Conservation (phyloP, 2,329 filamentous ascomycete genomes). For the Cucurbitaria berberidis region DNA sequence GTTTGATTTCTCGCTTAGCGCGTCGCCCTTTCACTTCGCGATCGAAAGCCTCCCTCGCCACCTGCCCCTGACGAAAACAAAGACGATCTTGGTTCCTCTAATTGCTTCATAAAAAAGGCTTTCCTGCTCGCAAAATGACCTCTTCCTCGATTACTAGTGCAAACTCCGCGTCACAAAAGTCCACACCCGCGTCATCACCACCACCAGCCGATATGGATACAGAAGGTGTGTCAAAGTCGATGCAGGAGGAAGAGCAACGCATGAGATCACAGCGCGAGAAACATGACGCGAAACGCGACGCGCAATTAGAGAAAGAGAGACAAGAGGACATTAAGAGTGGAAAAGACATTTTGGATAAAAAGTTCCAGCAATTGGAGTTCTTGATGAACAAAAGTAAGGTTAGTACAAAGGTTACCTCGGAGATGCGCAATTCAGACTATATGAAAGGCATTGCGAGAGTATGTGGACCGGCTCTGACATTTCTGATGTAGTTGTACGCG, state of each 20-base stretch:
- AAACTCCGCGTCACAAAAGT: constrained; percentile 31
- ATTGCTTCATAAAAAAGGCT: background rate
- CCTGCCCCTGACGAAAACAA: constrained; percentile 10
- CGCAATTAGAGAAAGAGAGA: constrained; percentile 52
- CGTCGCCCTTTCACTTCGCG: constrained; percentile 27
- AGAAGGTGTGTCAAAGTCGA: constrained; percentile 44
- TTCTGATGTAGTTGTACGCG: constrained; percentile 50
- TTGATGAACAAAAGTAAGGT: constrained; percentile 60
- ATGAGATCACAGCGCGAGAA: constrained; percentile 53
- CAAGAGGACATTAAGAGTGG: constrained; percentile 56
- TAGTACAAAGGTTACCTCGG: background rate
- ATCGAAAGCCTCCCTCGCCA: constrained; percentile 14
- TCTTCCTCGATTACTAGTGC: constrained; percentile 30
- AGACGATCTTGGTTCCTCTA: background rate
- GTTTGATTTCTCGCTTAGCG: constrained; percentile 29
- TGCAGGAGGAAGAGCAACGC: constrained; percentile 55
- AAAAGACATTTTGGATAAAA: constrained; percentile 54
- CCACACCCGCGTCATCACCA: constrained; percentile 45
- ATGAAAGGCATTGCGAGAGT: background rate
- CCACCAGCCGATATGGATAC: constrained; percentile 38
- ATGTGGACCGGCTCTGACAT: constrained; percentile 6
- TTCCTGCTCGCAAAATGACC: constrained; percentile 20
- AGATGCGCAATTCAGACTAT: too few relatives aligned
- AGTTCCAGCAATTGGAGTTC: constrained; percentile 60
- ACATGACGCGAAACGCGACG: constrained; percentile 54